Percentiles rank a stretch among this genome's conserved stretches.
These are phyloP conservation scores for Heliophila coronopifolia DNA, from an alignment of 441 rosid genomes.

Conservation along the genomic window DNA sequence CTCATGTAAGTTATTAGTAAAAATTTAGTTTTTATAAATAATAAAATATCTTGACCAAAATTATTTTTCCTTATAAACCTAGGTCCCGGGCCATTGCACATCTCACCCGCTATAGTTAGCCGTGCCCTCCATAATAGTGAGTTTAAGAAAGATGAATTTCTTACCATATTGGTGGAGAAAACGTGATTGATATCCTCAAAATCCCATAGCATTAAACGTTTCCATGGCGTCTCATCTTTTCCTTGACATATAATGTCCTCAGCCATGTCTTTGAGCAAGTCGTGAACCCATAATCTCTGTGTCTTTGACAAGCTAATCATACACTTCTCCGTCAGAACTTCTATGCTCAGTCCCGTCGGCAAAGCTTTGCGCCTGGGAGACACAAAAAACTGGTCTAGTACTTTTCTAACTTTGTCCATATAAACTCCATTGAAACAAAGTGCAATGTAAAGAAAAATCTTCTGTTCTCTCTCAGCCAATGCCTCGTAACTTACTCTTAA, in stretches of 20 bases:
- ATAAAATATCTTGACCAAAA: too few relatives aligned
- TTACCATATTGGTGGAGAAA: conserved; percentile 12
- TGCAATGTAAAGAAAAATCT: conserved; percentile 36
- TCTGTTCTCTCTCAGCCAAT: conserved; percentile 13
- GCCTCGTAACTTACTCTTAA: conserved; percentile 37
- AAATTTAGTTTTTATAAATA: too few relatives aligned
- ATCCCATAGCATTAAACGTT: conserved; percentile 42
- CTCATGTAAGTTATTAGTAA: too few relatives aligned
- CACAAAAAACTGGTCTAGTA: conserved; percentile 25
- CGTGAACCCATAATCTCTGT: conserved; percentile 32
- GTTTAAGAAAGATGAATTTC: not conserved
- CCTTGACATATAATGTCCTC: conserved; percentile 40
- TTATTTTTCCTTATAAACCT: too few relatives aligned
- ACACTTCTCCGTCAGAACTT: conserved; percentile 24
- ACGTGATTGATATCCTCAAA: conserved; percentile 20
- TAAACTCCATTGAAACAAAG: conserved; percentile 27
- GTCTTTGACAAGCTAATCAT: conserved; percentile 11
- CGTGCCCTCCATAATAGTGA: not conserved
- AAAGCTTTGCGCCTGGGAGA: conserved; percentile 21
- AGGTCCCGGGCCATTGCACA: too few relatives aligned
- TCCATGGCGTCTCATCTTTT: conserved; percentile 30
- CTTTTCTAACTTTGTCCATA: conserved; percentile 14
- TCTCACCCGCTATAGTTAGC: too few relatives aligned
- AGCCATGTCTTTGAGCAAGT: conserved; percentile 48
- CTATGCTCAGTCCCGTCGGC: conserved; percentile 26